Percentiles rank a stretch among this genome's conserved stretches.
Evolutionary conservation across 331 rosid genomes (phyloP).

Genomic region (Quercus phellos): DNA sequence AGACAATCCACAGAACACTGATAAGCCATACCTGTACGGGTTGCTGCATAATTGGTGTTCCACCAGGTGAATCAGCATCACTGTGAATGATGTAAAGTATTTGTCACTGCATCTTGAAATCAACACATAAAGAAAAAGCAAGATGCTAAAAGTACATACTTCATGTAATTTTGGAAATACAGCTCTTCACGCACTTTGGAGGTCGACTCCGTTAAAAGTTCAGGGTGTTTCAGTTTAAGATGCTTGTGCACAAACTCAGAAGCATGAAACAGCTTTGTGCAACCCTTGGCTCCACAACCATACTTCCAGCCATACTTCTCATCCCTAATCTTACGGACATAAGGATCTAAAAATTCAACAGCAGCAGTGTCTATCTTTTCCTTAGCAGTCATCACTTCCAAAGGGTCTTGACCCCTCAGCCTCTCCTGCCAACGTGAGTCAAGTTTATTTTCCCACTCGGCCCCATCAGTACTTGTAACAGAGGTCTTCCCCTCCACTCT

Average conservation of each 20-base stretch:
- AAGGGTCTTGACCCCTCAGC: conserved; percentile 51
- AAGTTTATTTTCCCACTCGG: conserved; percentile 53
- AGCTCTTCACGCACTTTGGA: conserved; percentile 52
- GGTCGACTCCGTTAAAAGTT: conserved; percentile 46
- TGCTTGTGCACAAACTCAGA: conserved; percentile 59
- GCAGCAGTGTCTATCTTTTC: conserved; percentile 57
- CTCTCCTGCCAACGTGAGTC: conserved; percentile 53
- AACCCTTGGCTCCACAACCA: conserved; percentile 72
- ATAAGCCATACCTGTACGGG: conserved; percentile 33
- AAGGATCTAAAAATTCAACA: conserved; percentile 46
- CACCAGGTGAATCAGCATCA: conserved; percentile 55
- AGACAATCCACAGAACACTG: not conserved
- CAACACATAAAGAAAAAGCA: not conserved
- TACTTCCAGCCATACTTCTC: conserved; percentile 67
- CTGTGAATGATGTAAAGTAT: conserved; percentile 30
- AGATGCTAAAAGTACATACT: conserved; percentile 27
- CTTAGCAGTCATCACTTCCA: conserved; percentile 60
- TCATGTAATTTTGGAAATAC: conserved; percentile 56
- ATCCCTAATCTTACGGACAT: conserved; percentile 54
- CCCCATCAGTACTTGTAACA: conserved; percentile 21
- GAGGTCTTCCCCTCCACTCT: conserved; percentile 39
- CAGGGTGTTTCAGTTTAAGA: conserved; percentile 55
- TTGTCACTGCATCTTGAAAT: not conserved
- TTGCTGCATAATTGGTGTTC: conserved; percentile 65
- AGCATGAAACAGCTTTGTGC: conserved; percentile 63